phyloP scores from a whole-genome alignment of 345 rosid genomes.

The Nephelium lappaceum region DNA sequence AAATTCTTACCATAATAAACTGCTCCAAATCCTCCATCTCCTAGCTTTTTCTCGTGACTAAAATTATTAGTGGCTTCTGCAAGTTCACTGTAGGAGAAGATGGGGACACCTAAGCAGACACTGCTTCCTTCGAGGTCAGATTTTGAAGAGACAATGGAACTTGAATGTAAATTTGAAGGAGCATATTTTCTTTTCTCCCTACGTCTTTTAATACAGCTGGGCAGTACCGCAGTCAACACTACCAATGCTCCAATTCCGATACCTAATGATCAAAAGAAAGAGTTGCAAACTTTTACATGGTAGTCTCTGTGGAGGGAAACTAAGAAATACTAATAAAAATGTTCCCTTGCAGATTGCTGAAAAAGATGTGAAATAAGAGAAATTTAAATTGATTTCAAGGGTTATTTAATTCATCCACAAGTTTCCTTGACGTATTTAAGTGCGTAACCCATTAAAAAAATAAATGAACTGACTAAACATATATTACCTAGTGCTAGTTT shows the following conservation, averaged over 20 bases:
- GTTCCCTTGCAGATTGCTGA: neutral
- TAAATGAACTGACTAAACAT: neutral
- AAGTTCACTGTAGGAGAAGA: conserved; percentile 63
- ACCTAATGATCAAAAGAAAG: conserved; percentile 20
- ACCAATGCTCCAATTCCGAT: conserved; percentile 41
- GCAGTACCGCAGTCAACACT: neutral
- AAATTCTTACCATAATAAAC: conserved; percentile 59
- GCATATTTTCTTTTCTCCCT: too few species aligned
- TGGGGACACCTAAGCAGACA: conserved; percentile 44
- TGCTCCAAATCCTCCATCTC: conserved; percentile 77
- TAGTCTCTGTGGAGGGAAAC: neutral
- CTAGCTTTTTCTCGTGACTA: conserved; percentile 47
- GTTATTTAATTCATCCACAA: too few species aligned
- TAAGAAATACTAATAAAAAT: neutral
- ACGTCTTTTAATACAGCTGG: too few species aligned
- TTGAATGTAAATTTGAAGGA: conserved; percentile 24
- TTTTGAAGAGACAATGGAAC: conserved; percentile 28
- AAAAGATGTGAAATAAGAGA: neutral
- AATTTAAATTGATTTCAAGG: neutral
- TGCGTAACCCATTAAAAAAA: too few species aligned
- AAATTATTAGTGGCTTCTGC: conserved; percentile 62
- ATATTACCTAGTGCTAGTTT: neutral
- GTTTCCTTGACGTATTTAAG: too few species aligned
- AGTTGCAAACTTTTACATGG: neutral
- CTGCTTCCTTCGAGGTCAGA: conserved; percentile 41